A percentile compares a stretch with the other conserved stretches of the same genome.
phyloP scores from a whole-genome alignment of 139 green algal species.

The Micractinium conductrix region DNA sequence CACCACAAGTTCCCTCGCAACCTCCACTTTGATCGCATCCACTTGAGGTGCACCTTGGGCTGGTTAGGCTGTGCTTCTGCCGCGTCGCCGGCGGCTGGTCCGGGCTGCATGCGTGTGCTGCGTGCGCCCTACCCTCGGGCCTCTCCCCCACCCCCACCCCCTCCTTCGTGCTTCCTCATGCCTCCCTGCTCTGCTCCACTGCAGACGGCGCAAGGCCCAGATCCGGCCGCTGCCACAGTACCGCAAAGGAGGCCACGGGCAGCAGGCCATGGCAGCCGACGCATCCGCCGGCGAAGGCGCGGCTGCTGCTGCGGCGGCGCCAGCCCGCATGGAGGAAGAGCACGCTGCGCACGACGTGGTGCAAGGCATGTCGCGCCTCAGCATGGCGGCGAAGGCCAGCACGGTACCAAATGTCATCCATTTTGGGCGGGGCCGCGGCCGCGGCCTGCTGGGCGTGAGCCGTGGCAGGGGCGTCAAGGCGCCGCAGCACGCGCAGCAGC shows the following conservation, averaged over 20 bases:
- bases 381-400: slow-evolving; percentile 16
- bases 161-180: background rate
- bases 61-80: background rate
- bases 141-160: background rate
- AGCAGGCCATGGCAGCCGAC: slow-evolving; percentile 10
- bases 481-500: background rate
- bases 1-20: slow-evolving; percentile 43
- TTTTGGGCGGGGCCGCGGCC: slow-evolving; percentile 25
- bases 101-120: background rate
- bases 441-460: slow-evolving; percentile 2
- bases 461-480: background rate
- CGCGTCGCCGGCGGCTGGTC: background rate
- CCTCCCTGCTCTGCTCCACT: background rate
- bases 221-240: slow-evolving; percentile 35
- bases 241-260: slow-evolving; percentile 20
- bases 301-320: background rate
- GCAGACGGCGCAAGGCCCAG: slow-evolving; percentile 34
- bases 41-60: slow-evolving; percentile 15
- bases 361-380: slow-evolving; percentile 32
- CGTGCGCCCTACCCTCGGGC: background rate
- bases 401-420: slow-evolving; percentile 8
- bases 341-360: background rate
- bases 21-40: slow-evolving; percentile 43
- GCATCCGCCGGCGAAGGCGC: background rate
- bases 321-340: background rate